Percentiles rank a stretch among this genome's conserved stretches.
phyloP scores from a whole-genome alignment of 306 rosid genomes.

The Cajanus cajan region DNA sequence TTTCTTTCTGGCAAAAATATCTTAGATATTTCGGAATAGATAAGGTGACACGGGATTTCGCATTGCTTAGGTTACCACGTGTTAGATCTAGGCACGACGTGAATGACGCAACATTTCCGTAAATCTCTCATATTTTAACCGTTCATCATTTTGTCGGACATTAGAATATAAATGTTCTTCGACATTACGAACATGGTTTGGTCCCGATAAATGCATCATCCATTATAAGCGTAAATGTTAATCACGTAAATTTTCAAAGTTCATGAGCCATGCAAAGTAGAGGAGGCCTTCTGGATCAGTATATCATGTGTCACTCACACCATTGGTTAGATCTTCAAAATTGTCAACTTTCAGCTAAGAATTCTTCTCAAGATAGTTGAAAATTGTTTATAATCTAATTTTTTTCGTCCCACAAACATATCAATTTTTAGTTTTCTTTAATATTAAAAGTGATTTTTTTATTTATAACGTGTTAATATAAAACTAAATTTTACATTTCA shows the following conservation, averaged over 20 bases:
- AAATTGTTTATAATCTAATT: too few relatives aligned
- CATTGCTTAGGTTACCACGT: background rate
- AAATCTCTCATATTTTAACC: background rate
- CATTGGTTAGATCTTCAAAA: background rate
- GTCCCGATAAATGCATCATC: background rate
- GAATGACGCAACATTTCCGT: background rate
- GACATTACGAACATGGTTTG: background rate
- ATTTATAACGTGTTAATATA: too few relatives aligned
- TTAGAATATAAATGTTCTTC: background rate
- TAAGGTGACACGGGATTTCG: background rate
- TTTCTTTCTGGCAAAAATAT: background rate
- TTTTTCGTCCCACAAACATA: background rate
- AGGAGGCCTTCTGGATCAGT: background rate
- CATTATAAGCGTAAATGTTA: background rate
- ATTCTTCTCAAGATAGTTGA: background rate
- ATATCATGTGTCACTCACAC: background rate
- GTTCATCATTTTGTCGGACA: background rate
- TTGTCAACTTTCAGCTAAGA: background rate
- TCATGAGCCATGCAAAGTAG: background rate
- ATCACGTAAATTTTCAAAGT: background rate
- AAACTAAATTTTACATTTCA: background rate
- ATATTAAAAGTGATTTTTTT: too few relatives aligned
- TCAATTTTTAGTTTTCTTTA: too few relatives aligned
- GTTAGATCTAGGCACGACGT: background rate
- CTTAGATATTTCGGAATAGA: background rate